A percentile compares a stretch with the other conserved stretches of the same genome.
phyloP scores from a whole-genome alignment of 2,329 filamentous ascomycete genomes.

The Fusarium hainanense region DNA sequence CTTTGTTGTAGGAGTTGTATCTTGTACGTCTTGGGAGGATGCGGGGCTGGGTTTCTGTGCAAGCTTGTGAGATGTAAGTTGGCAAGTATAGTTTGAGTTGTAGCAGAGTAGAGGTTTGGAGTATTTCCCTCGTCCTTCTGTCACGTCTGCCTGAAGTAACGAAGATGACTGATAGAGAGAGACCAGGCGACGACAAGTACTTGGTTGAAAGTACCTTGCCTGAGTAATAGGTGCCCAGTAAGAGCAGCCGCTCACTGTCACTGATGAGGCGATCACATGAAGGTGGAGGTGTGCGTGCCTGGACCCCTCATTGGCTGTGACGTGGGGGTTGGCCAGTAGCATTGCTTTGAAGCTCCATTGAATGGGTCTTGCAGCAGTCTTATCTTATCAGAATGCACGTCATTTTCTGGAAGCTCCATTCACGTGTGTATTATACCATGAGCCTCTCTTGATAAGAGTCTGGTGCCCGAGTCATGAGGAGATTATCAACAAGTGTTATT shows the following conservation, averaged over 20 bases:
- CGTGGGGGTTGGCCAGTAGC: conserved; percentile 15
- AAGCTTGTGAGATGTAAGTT: not conserved
- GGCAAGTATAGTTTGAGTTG: not conserved
- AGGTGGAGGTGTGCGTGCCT: conserved; percentile 35
- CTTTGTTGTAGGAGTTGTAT: not conserved
- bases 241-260: conserved; percentile 15
- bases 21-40: conserved; percentile 1
- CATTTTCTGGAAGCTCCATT: conserved; percentile 20
- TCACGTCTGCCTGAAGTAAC: conserved; percentile 14
- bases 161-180: conserved; percentile 25
- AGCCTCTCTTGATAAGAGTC: conserved; percentile 7
- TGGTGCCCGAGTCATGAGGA: conserved; percentile 28
- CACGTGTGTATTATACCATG: conserved; percentile 18
- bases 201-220: conserved; percentile 11
- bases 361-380: conserved; percentile 1
- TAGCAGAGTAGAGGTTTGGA: not conserved
- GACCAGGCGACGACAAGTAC: conserved; percentile 1
- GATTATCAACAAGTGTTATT: not conserved
- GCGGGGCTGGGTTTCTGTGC: conserved; percentile 28
- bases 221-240: conserved; percentile 8
- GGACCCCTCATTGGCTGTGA: conserved; percentile 38
- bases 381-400: conserved; percentile 40
- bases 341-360: not conserved
- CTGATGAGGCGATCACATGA: conserved; percentile 49
- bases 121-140: not conserved